A percentile compares a stretch with the other conserved stretches of the same genome.
Conservation (phyloP, 768 basidiomycete species). For the Leucosporidium scottii region DNA sequence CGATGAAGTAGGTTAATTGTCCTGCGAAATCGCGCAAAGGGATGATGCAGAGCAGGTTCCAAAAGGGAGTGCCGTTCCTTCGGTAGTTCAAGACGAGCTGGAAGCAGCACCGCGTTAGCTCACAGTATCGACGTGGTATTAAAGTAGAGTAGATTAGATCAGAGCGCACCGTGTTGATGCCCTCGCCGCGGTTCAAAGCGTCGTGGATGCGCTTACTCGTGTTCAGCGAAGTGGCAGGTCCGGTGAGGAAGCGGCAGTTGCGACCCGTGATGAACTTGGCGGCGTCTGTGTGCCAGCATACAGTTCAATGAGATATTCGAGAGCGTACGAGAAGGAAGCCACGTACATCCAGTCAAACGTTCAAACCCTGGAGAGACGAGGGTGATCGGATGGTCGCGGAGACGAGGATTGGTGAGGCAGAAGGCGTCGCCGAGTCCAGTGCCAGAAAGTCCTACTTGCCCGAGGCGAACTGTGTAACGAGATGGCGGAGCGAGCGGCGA, state of each 20-base stretch:
- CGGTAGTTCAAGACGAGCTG: neutral
- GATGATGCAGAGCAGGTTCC: conserved; percentile 23
- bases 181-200: neutral
- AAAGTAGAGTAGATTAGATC: too few relatives aligned
- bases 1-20: conserved; percentile 14
- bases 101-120: too few relatives aligned
- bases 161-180: neutral
- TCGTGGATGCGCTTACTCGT: neutral
- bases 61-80: conserved; percentile 15
- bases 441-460: neutral
- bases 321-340: too few relatives aligned
- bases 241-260: conserved; percentile 27
- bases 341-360: conserved; percentile 13
- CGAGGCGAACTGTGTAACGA: neutral
- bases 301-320: too few relatives aligned
- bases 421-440: neutral
- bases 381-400: conserved; percentile 16
- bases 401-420: conserved; percentile 17
- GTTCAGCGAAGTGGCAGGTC: conserved; percentile 2
- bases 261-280: conserved; percentile 17
- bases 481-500: neutral
- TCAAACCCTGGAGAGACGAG: conserved; percentile 14
- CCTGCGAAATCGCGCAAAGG: conserved; percentile 2
- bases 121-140: too few relatives aligned
- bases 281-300: too few relatives aligned